phyloP scores from a whole-genome alignment of 2,329 filamentous ascomycete genomes.

The Pseudogymnoascus sp. region DNA sequence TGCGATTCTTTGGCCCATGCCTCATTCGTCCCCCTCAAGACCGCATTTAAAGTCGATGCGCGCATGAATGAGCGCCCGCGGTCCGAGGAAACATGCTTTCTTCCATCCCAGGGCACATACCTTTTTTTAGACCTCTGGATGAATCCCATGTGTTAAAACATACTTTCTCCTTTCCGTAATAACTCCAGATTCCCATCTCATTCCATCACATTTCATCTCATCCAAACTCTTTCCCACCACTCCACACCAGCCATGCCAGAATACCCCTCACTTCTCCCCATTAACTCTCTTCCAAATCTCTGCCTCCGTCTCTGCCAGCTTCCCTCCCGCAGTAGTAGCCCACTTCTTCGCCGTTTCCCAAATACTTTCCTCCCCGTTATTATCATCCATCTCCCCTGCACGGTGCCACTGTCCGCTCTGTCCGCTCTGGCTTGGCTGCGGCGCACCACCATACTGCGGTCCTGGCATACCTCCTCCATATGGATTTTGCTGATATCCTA shows the following conservation, averaged over 20 bases:
- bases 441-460: slow-evolving; percentile 30
- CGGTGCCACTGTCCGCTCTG: slow-evolving; percentile 27
- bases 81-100: background rate
- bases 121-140: background rate
- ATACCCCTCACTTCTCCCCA: slow-evolving; percentile 36
- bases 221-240: background rate
- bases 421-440: slow-evolving; percentile 30
- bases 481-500: slow-evolving; percentile 48
- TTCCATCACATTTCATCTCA: background rate
- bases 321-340: slow-evolving; percentile 47
- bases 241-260: background rate
- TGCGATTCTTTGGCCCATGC: background rate
- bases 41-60: background rate
- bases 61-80: slow-evolving; percentile 1
- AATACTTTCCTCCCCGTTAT: slow-evolving; percentile 33
- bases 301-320: slow-evolving; percentile 48
- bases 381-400: slow-evolving; percentile 3
- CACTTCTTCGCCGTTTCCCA: slow-evolving; percentile 51
- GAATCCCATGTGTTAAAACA: background rate
- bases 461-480: slow-evolving; percentile 44
- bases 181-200: background rate
- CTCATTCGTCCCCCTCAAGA: background rate
- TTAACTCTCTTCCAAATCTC: slow-evolving; percentile 57
- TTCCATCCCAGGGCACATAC: background rate
- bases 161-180: background rate